phyloP scores from a whole-genome alignment of 768 basidiomycete species.

The Lactarius hengduanensis region DNA sequence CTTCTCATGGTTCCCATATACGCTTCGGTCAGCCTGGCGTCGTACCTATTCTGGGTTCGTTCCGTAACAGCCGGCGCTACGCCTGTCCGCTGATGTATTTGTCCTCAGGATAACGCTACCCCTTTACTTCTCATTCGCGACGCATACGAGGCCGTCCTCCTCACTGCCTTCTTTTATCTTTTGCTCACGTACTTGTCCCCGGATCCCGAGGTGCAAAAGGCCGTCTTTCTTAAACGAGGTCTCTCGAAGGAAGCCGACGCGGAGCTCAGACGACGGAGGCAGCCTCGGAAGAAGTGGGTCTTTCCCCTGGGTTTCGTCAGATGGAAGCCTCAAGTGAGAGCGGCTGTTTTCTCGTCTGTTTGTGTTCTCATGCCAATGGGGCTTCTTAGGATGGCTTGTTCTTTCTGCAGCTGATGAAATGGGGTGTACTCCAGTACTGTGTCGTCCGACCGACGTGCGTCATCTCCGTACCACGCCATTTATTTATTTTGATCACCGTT shows the following conservation, averaged over 20 bases:
- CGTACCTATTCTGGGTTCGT: conserved; percentile 67
- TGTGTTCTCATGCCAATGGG: conserved; percentile 19
- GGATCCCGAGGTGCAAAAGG: conserved; percentile 57
- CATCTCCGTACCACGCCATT: not conserved
- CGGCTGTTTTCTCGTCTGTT: not conserved
- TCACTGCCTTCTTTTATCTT: conserved; percentile 78
- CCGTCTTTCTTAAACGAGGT: conserved; percentile 56
- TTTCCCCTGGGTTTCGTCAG: conserved; percentile 64
- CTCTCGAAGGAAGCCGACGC: conserved; percentile 56
- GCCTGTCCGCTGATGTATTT: conserved; percentile 1
- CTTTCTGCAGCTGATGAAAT: conserved; percentile 73
- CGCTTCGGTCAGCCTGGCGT: conserved; percentile 61
- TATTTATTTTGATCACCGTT: not conserved
- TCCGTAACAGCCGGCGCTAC: not conserved
- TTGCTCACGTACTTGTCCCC: conserved; percentile 69
- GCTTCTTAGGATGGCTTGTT: conserved; percentile 55
- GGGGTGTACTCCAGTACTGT: conserved; percentile 73
- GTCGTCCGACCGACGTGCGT: conserved; percentile 58
- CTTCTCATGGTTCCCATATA: conserved; percentile 81
- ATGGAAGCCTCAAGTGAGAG: conserved; percentile 56
- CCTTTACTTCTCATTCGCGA: conserved; percentile 69
- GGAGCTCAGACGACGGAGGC: conserved; percentile 43
- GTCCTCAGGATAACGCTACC: conserved; percentile 58
- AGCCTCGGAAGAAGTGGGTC: conserved; percentile 58
- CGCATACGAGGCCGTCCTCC: conserved; percentile 71